Evolutionary conservation across 768 basidiomycete genomes (phyloP).

Genomic region (Phlebiopsis flavidoalba): DNA sequence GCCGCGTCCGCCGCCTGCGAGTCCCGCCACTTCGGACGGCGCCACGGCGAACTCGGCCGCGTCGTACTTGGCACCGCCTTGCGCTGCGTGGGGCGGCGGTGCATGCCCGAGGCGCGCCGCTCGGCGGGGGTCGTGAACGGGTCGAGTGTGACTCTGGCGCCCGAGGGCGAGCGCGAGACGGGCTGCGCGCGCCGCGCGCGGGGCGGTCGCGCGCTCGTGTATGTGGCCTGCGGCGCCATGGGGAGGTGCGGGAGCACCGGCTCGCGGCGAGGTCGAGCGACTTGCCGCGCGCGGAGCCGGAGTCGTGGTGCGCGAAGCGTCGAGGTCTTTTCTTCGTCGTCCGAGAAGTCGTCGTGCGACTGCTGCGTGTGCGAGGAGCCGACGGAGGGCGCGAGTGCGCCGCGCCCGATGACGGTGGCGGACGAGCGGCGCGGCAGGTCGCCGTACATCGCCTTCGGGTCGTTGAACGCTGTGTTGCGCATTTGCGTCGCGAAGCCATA

Average conservation of each 20-base stretch:
- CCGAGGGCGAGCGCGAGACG: slow-evolving; percentile 7
- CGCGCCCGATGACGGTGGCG: neutral
- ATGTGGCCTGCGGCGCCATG: neutral
- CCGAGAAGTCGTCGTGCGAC: neutral
- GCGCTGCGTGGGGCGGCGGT: slow-evolving; percentile 4
- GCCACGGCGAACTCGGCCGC: slow-evolving; percentile 5
- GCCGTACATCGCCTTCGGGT: neutral
- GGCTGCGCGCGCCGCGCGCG: neutral
- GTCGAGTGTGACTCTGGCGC: neutral
- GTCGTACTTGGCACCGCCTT: slow-evolving; percentile 17
- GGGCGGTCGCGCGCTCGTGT: neutral
- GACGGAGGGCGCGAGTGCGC: neutral
- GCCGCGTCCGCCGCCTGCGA: neutral
- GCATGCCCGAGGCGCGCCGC: neutral
- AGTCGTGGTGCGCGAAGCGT: neutral
- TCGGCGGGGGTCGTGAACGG: slow-evolving; percentile 1
- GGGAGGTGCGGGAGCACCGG: neutral
- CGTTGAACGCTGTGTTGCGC: neutral
- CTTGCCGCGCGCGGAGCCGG: neutral
- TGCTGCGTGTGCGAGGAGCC: neutral
- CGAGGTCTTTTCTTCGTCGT: slow-evolving; percentile 6
- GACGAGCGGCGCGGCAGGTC: neutral
- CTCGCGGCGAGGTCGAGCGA: slow-evolving; percentile 1
- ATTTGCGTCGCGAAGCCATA: slow-evolving; percentile 1
- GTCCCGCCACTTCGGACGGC: neutral